phyloP scores from a whole-genome alignment of 805 yeast genomes.

The Ogataea nakhonphanomensis region DNA sequence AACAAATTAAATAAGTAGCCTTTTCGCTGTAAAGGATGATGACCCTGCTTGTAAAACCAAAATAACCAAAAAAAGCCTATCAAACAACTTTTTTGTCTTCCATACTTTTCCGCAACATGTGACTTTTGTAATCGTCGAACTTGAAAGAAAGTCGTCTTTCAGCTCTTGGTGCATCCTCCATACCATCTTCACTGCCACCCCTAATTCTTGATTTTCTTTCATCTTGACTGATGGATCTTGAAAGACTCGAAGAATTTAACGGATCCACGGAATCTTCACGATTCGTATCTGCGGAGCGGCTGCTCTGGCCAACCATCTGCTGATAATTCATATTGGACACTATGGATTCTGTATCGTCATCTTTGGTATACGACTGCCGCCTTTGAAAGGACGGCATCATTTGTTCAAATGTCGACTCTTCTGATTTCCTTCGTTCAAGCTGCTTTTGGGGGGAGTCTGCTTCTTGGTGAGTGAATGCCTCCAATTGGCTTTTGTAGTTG shows the following conservation, averaged over 20 bases:
- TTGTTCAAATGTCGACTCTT: slow-evolving; percentile 18
- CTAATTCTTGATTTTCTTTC: too few relatives aligned
- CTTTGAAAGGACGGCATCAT: slow-evolving; percentile 25
- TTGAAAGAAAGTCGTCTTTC: slow-evolving; percentile 19
- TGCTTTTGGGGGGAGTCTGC: slow-evolving; percentile 8
- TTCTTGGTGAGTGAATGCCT: slow-evolving; percentile 16
- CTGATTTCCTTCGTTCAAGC: slow-evolving; percentile 19
- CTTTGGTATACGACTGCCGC: slow-evolving; percentile 17
- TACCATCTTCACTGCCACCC: too few relatives aligned
- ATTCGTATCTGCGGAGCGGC: background rate
- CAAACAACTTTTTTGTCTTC: slow-evolving; percentile 11
- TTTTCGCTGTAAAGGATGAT: too few relatives aligned
- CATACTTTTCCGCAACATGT: slow-evolving; percentile 25
- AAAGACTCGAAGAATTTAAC: background rate
- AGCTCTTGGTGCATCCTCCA: background rate
- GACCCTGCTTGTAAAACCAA: too few relatives aligned
- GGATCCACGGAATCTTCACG: background rate
- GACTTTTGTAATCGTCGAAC: slow-evolving; percentile 25
- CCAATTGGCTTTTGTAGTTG: slow-evolving; percentile 24
- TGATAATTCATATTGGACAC: slow-evolving; percentile 12
- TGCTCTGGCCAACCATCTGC: slow-evolving; percentile 6
- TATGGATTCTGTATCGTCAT: slow-evolving; percentile 8
- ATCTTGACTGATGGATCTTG: too few relatives aligned
- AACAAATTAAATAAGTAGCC: too few relatives aligned
- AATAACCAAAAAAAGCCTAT: too few relatives aligned